Conservation (phyloP, 2,329 filamentous ascomycete genomes). For the Pseudogymnoascus pannorum region DNA sequence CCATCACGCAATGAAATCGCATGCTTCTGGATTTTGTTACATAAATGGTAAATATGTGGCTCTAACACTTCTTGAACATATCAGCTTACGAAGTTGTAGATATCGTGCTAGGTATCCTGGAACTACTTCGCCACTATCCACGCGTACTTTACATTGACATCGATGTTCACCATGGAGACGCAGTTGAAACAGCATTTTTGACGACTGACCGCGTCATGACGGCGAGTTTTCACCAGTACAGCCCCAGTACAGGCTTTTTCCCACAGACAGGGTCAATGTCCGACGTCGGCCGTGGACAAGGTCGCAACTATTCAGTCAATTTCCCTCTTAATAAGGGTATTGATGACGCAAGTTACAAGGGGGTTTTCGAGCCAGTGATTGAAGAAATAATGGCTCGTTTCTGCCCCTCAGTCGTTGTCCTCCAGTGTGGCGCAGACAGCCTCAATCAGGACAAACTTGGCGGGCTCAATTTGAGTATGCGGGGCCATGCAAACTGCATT, state of each 20-base stretch:
- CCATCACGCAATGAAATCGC: conserved; percentile 94
- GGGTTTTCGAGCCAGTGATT: conserved; percentile 87
- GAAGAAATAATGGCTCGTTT: conserved; percentile 80
- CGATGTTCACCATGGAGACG: conserved; percentile 88
- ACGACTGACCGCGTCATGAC: conserved; percentile 91
- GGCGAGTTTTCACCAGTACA: conserved; percentile 93
- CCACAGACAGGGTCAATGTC: conserved; percentile 83
- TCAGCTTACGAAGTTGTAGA: conserved; percentile 49
- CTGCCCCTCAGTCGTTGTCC: conserved; percentile 81
- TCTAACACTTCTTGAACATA: conserved; percentile 29
- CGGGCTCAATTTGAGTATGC: conserved; percentile 97
- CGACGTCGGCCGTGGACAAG: conserved; percentile 78
- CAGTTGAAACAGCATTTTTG: conserved; percentile 89
- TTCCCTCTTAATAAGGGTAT: conserved; percentile 89
- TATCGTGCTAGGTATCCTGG: conserved; percentile 90
- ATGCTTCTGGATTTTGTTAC: conserved; percentile 96
- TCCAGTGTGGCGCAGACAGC: conserved; percentile 94
- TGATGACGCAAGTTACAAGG: conserved; percentile 80
- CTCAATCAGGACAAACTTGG: conserved; percentile 89
- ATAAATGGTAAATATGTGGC: conserved; percentile 67
- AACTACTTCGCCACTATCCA: conserved; percentile 82
- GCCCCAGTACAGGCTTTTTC: conserved; percentile 64
- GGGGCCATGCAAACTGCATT: conserved; percentile 90
- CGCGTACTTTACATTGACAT: conserved; percentile 98
- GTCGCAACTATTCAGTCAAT: conserved; percentile 85